These are phyloP conservation scores for Bipolaris bicolor DNA, from an alignment of 2,329 filamentous ascomycete species.

Conservation along the genomic window DNA sequence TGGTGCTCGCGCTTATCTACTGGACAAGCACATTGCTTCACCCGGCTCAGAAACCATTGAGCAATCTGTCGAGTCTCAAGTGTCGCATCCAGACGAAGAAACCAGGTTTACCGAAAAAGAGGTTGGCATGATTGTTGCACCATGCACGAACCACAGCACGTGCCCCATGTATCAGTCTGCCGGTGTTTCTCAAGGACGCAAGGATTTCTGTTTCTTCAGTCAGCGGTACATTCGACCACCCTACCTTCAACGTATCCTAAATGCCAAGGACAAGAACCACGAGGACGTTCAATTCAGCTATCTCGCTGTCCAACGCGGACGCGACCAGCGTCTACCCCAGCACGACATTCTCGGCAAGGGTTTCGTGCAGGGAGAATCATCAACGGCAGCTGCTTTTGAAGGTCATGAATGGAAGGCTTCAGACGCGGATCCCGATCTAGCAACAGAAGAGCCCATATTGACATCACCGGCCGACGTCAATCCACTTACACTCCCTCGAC, in stretches of 20 bases:
- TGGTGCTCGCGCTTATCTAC: conserved; percentile 77
- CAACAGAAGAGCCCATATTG: conserved; percentile 36
- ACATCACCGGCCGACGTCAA: conserved; percentile 42
- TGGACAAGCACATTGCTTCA: conserved; percentile 75
- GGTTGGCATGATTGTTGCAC: conserved; percentile 66
- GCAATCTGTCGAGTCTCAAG: conserved; percentile 45
- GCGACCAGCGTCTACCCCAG: conserved; percentile 57
- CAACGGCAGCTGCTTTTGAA: conserved; percentile 70
- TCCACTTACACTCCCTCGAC: conserved; percentile 75
- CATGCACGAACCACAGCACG: conserved; percentile 83
- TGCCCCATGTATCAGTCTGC: conserved; percentile 87
- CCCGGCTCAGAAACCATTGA: conserved; percentile 58
- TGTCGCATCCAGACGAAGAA: conserved; percentile 47
- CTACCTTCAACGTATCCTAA: conserved; percentile 79
- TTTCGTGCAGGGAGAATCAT: conserved; percentile 59
- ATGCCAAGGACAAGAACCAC: conserved; percentile 74
- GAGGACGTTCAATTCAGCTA: conserved; percentile 94
- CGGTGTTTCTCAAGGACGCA: conserved; percentile 74
- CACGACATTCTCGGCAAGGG: conserved; percentile 42
- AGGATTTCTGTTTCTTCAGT: conserved; percentile 88
- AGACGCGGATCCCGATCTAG: conserved; percentile 19
- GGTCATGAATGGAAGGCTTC: conserved; percentile 63
- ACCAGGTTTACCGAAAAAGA: conserved; percentile 56
- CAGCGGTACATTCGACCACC: conserved; percentile 86
- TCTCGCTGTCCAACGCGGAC: conserved; percentile 80